These are phyloP conservation scores for Aphanoascus verrucosus DNA, from an alignment of 2,329 filamentous ascomycete genomes.

Conservation along the genomic window DNA sequence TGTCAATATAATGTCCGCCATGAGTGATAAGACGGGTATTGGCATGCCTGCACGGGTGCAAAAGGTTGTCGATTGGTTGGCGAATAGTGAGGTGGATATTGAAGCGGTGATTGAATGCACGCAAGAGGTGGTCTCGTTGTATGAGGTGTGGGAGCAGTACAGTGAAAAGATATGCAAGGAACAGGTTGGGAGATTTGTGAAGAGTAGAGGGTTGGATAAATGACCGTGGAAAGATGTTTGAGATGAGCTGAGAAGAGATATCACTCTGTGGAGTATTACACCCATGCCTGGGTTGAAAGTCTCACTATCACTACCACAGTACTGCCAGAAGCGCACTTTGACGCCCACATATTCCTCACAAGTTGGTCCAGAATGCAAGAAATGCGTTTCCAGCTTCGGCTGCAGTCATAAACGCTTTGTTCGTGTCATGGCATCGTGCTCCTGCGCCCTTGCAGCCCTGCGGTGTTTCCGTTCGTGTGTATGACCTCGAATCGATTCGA, in stretches of 20 bases:
- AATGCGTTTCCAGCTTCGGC: background rate
- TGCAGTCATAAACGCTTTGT: background rate
- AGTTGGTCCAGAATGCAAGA: background rate
- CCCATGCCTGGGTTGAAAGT: background rate
- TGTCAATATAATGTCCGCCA: conserved; percentile 25
- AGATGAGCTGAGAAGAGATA: background rate
- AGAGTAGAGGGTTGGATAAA: conserved; percentile 48
- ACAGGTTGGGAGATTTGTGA: conserved; percentile 51
- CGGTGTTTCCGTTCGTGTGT: background rate
- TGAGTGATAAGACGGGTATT: conserved; percentile 22
- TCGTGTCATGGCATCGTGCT: background rate
- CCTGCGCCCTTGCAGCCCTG: background rate
- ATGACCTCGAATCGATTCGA: background rate
- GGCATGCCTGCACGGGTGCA: conserved; percentile 39
- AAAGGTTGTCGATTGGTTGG: conserved; percentile 68
- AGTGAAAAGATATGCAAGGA: conserved; percentile 56
- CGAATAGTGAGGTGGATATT: conserved; percentile 66
- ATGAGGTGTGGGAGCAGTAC: conserved; percentile 62
- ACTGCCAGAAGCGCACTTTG: background rate
- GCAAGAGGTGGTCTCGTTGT: conserved; percentile 83
- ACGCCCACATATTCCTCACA: background rate
- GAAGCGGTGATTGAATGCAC: conserved; percentile 77
- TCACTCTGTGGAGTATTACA: background rate
- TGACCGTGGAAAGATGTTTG: conserved; percentile 29
- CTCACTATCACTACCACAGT: background rate